phyloP scores from a whole-genome alignment of 352 stramenopile species.

The Pythium myriotylum region DNA sequence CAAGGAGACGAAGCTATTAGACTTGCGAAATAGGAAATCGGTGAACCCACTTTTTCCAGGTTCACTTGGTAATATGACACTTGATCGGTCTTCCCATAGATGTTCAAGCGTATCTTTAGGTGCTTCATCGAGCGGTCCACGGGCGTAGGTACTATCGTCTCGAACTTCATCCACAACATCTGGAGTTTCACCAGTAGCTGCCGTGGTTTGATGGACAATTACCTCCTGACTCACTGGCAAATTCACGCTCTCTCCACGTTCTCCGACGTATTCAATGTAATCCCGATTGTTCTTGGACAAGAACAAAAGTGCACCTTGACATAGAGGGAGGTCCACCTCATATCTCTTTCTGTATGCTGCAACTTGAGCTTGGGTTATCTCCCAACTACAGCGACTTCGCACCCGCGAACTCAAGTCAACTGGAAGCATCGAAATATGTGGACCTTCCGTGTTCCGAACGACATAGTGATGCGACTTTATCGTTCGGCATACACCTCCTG shows the following conservation, averaged over 20 bases:
- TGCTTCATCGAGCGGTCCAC: too few relatives aligned
- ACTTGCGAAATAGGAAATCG: conserved; percentile 21
- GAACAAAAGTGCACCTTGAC: too few relatives aligned
- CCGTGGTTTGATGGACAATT: too few relatives aligned
- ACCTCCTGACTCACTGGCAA: too few relatives aligned
- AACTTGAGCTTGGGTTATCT: conserved; percentile 12
- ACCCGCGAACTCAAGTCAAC: not conserved
- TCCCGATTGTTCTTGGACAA: not conserved
- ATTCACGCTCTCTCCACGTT: too few relatives aligned
- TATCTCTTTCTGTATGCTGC: conserved; percentile 4
- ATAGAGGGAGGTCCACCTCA: not conserved
- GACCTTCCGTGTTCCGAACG: conserved; percentile 23
- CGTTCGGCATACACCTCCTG: conserved; percentile 5
- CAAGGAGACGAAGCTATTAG: conserved; percentile 7
- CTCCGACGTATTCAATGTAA: conserved; percentile 3
- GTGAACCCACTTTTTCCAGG: not conserved
- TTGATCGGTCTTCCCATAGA: too few relatives aligned
- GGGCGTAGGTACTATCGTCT: too few relatives aligned
- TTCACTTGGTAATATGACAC: conserved; percentile 5
- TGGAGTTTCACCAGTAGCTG: too few relatives aligned
- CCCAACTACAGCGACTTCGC: conserved; percentile 14
- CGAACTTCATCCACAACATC: too few relatives aligned
- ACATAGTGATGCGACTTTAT: conserved; percentile 28
- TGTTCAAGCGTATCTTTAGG: too few relatives aligned
- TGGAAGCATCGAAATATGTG: conserved; percentile 15